Evolutionary conservation across 2,329 filamentous ascomycete species (phyloP).

Genomic region (Aspergillus calidoustus): DNA sequence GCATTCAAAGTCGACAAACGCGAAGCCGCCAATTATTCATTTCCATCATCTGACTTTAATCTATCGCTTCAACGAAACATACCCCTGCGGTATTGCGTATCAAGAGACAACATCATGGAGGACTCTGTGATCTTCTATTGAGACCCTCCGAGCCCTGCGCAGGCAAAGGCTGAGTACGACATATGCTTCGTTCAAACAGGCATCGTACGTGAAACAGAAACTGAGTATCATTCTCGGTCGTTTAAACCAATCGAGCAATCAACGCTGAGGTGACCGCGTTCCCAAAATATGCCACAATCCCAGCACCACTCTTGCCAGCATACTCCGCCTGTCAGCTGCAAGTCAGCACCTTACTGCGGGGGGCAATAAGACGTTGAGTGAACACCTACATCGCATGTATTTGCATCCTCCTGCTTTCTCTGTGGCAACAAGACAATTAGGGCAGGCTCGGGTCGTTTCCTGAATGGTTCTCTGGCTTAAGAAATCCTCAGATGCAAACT

Average conservation of each 20-base stretch:
- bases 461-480: constrained; percentile 15
- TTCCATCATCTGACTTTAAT: neutral
- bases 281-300: constrained; percentile 24
- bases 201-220: neutral
- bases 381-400: constrained; percentile 24
- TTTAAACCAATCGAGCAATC: constrained; percentile 13
- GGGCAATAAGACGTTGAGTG: neutral
- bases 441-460: constrained; percentile 18
- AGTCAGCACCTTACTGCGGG: constrained; percentile 8
- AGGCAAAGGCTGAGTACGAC: neutral
- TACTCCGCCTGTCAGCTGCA: constrained; percentile 15
- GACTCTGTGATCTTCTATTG: neutral
- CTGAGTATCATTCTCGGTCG: neutral
- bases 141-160: neutral
- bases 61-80: neutral
- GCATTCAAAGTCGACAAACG: neutral
- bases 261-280: constrained; percentile 18
- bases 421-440: constrained; percentile 18
- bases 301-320: constrained; percentile 27
- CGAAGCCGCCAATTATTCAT: neutral
- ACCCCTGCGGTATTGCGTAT: no score
- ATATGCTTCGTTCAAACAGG: no score
- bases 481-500: constrained; percentile 6
- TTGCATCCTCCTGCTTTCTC: constrained; percentile 24
- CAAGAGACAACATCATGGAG: neutral